Evolutionary conservation across 495 filamentous ascomycete genomes (phyloP).

Genomic region (Neurospora tetrasperma): DNA sequence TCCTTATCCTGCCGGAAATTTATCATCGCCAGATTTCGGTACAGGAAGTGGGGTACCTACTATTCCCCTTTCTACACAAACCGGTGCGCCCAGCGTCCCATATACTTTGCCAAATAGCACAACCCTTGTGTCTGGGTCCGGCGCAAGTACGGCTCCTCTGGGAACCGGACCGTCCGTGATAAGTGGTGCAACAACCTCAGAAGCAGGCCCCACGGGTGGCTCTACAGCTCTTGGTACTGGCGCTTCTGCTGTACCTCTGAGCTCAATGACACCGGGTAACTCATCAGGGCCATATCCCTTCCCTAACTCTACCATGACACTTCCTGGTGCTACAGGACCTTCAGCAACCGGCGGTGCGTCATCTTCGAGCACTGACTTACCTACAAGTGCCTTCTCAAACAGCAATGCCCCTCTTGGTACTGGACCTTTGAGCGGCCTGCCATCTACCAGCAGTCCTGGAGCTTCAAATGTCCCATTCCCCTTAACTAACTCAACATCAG

Average conservation of each 20-base stretch:
- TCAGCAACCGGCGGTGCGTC: background rate
- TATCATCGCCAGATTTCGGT: background rate
- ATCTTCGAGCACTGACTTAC: background rate
- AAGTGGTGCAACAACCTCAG: conserved; percentile 2
- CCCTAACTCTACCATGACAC: background rate
- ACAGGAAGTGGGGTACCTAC: background rate
- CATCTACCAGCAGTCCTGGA: background rate
- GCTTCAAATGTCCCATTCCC: conserved; percentile 7
- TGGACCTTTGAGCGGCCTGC: background rate
- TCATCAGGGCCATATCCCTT: background rate
- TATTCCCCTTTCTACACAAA: background rate
- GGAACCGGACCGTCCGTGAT: conserved; percentile 3
- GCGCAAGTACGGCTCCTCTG: conserved; percentile 6
- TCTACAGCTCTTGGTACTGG: conserved; percentile 2
- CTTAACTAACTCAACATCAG: conserved; percentile 12
- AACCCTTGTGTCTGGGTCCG: background rate
- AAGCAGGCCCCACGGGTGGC: background rate
- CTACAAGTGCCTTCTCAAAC: background rate
- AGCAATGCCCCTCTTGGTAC: background rate
- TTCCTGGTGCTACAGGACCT: background rate
- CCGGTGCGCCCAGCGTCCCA: background rate
- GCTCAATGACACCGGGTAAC: background rate
- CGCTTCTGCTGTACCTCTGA: background rate
- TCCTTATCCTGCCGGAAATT: conserved; percentile 3
- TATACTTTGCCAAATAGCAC: conserved; percentile 12